Evolutionary conservation across 371 early-diverging fungal species (phyloP).

Genomic region (Syncephalis plumigaleata): DNA sequence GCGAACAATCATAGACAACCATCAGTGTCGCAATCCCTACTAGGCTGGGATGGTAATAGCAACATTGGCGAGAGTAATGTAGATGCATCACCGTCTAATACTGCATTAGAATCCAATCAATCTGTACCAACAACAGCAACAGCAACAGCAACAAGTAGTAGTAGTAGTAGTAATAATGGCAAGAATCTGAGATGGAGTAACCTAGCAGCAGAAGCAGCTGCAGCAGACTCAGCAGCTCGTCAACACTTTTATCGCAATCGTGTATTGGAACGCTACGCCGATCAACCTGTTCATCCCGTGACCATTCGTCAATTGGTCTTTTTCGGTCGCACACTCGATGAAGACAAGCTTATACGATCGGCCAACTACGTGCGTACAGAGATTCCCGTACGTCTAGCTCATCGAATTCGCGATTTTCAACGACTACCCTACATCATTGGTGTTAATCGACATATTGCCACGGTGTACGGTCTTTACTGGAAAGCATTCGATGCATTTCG

Average conservation of each 20-base stretch:
- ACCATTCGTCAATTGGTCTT: constrained; percentile 84
- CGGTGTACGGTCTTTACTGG: constrained; percentile 78
- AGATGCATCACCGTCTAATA: too few relatives aligned
- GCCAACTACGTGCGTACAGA: constrained; percentile 84
- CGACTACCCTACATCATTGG: constrained; percentile 85
- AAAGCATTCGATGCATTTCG: constrained; percentile 68
- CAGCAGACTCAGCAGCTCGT: too few relatives aligned
- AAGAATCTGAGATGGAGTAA: too few relatives aligned
- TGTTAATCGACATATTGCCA: constrained; percentile 76
- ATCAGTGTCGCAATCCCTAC: too few relatives aligned
- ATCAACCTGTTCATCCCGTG: constrained; percentile 57
- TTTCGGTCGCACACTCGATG: constrained; percentile 79
- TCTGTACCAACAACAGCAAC: too few relatives aligned
- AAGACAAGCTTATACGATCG: constrained; percentile 59
- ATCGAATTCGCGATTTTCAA: constrained; percentile 78
- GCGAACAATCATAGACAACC: too few relatives aligned
- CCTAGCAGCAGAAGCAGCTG: too few relatives aligned
- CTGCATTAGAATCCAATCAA: too few relatives aligned
- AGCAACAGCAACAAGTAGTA: too few relatives aligned
- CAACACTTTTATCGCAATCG: constrained; percentile 77
- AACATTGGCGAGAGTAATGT: too few relatives aligned
- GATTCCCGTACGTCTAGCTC: constrained; percentile 79
- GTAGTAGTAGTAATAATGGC: too few relatives aligned
- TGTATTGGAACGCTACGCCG: constrained; percentile 67
- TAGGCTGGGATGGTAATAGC: too few relatives aligned